phyloP scores from a whole-genome alignment of 2,329 filamentous ascomycete species.

The Aspergillus fructus region DNA sequence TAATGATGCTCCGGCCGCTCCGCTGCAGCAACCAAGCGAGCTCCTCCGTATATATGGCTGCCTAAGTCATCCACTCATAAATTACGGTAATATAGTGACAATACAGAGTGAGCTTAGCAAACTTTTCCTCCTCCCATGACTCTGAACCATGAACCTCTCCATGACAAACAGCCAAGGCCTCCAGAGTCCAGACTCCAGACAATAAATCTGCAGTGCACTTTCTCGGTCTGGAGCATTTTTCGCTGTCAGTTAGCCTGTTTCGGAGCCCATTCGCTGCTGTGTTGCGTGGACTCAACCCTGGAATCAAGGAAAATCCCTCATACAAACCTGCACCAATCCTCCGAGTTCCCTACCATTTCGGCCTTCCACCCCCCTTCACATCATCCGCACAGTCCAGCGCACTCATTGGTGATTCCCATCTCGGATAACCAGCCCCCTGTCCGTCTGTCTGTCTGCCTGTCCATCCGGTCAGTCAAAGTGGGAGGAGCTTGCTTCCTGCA shows the following conservation, averaged over 20 bases:
- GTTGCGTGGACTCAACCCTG: slow-evolving; percentile 10
- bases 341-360: slow-evolving; percentile 4
- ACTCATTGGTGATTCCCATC: slow-evolving; percentile 7
- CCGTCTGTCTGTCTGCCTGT: background rate
- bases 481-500: slow-evolving; percentile 1
- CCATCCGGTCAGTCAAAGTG: background rate
- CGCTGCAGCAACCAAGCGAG: background rate
- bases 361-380: slow-evolving; percentile 16
- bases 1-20: background rate
- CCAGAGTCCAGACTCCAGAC: background rate
- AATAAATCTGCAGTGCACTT: slow-evolving; percentile 7
- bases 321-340: slow-evolving; percentile 11
- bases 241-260: slow-evolving; percentile 1
- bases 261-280: slow-evolving; percentile 11
- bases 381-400: slow-evolving; percentile 2
- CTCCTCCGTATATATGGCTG: background rate
- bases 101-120: background rate
- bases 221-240: slow-evolving; percentile 1
- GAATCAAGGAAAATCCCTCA: slow-evolving; percentile 25
- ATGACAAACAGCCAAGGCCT: slow-evolving; percentile 6
- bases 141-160: background rate
- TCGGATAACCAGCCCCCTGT: slow-evolving; percentile 4
- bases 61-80: background rate
- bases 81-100: slow-evolving; percentile 10
- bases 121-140: slow-evolving; percentile 10